Evolutionary conservation across 345 rosid species (phyloP), one percentile per base, ranked within the genome.

Genomic region (Isatis tinctoria): DNA sequence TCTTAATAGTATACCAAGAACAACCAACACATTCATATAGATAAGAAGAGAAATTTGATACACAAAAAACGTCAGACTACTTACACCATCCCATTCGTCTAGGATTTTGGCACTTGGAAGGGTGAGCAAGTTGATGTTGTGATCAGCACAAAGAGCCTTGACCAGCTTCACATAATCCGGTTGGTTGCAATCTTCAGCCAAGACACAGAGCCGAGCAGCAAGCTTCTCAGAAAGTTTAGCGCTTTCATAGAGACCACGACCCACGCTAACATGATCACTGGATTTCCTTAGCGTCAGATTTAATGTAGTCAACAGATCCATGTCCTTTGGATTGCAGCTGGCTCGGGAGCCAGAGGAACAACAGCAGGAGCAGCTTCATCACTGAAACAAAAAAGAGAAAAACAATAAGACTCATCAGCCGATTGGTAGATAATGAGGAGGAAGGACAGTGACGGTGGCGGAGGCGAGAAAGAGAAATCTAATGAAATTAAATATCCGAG

Each of bases 81-180:
- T 85, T 83, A 92, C 94, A 47, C 96, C 97, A 72, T 90, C 94
- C 97, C 97, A 92, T 79, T 92, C 97, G n/a, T 94, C 96, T 1
- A 90, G 94, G 22, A 89, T 80, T 75, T 92, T 92, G 20, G 97
- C 93, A 81, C 89, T 86, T 20, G 97, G 96, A 58, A 89, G 90
- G 0, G 84, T 82, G 40, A 92, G 67, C 79, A 90, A 74, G 36
- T 82, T 81, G 17, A 88, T 89, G 36, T 81, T 85, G 76, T 88
- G 92, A 35, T 90, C 96, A 58, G 84, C 84, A 32, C 96, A 92
- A 61, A 92, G 90, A 14, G 87, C 96, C 74, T 88, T 92, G 18
- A 90, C 92, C 5, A 88, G 74, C 77, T 92, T 90, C 53, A 86
- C 75, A 53, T 89, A 89, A 61, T 90, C 96, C 69, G 97, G 92